Evolutionary conservation across 441 rosid species (phyloP).

Genomic region (Bocquillonia castaneifolia): DNA sequence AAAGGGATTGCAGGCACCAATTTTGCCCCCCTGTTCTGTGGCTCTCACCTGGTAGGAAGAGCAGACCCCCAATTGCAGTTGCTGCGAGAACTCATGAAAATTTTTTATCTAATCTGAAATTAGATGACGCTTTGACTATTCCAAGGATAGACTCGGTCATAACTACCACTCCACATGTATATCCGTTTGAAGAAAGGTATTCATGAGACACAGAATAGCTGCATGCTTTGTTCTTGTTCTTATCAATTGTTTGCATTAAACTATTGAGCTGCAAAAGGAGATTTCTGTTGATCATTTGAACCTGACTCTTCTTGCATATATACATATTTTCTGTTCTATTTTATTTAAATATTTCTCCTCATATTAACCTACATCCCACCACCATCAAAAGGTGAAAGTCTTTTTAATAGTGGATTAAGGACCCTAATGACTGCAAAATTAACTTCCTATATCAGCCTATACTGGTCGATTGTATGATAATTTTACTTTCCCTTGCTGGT

Average conservation of each 20-base stretch:
- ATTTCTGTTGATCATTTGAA: background rate
- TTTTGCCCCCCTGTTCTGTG: constrained; percentile 86
- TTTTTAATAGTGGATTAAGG: background rate
- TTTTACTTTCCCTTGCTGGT: background rate
- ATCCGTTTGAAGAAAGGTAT: constrained; percentile 98
- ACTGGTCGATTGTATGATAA: background rate
- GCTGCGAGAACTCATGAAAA: constrained; percentile 91
- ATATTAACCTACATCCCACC: background rate
- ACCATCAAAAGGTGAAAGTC: background rate
- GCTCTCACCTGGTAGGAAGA: constrained; percentile 90
- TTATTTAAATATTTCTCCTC: background rate
- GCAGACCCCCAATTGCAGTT: constrained; percentile 77
- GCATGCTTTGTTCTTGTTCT: background rate
- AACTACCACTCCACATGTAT: constrained; percentile 79
- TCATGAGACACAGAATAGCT: constrained; percentile 15
- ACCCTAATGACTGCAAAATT: background rate
- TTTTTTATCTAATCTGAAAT: constrained; percentile 40
- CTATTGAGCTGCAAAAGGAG: background rate
- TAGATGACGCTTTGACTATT: constrained; percentile 44
- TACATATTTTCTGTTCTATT: background rate
- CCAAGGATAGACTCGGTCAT: constrained; percentile 66
- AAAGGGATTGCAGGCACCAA: constrained; percentile 90
- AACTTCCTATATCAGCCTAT: background rate
- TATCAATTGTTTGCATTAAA: background rate
- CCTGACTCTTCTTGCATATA: background rate